These are phyloP conservation scores for Dissophora ornata DNA, from an alignment of 192 early-diverging fungal genomes.

Conservation along the genomic window DNA sequence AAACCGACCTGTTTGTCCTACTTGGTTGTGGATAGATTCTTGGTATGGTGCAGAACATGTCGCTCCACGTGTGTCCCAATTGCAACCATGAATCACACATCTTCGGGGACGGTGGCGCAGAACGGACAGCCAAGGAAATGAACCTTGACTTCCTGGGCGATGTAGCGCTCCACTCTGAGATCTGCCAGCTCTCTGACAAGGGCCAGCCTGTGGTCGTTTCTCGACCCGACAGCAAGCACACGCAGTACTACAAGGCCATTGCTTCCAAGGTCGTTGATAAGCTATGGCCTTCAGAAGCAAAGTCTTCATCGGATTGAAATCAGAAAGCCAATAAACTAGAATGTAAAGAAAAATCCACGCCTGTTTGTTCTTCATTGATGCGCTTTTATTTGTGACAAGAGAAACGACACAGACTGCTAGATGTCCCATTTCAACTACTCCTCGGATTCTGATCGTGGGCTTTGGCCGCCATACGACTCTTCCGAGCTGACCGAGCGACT, in stretches of 20 bases:
- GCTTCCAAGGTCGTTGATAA: conserved; percentile 58
- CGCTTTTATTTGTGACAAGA: neutral
- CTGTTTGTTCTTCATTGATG: too few relatives aligned
- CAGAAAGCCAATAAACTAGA: conserved; percentile 2
- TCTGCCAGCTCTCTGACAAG: conserved; percentile 76
- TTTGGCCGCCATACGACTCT: conserved; percentile 32
- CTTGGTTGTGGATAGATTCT: conserved; percentile 81
- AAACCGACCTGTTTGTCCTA: too few relatives aligned
- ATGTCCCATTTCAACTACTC: too few relatives aligned
- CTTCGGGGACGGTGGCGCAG: conserved; percentile 77
- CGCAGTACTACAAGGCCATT: conserved; percentile 63
- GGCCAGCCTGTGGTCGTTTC: conserved; percentile 79
- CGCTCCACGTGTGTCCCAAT: conserved; percentile 79
- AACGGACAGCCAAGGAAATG: conserved; percentile 70
- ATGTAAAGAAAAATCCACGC: too few relatives aligned
- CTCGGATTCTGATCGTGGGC: conserved; percentile 16
- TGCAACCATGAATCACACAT: conserved; percentile 83
- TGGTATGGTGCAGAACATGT: conserved; percentile 93
- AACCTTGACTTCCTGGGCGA: conserved; percentile 77
- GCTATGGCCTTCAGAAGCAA: conserved; percentile 30
- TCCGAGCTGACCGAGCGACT: conserved; percentile 32
- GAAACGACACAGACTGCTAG: neutral
- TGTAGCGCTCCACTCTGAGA: conserved; percentile 80
- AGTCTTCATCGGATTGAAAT: neutral
- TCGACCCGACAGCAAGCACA: conserved; percentile 62